phyloP scores from a whole-genome alignment of 257 asterid genomes.

The Rhazya stricta region DNA sequence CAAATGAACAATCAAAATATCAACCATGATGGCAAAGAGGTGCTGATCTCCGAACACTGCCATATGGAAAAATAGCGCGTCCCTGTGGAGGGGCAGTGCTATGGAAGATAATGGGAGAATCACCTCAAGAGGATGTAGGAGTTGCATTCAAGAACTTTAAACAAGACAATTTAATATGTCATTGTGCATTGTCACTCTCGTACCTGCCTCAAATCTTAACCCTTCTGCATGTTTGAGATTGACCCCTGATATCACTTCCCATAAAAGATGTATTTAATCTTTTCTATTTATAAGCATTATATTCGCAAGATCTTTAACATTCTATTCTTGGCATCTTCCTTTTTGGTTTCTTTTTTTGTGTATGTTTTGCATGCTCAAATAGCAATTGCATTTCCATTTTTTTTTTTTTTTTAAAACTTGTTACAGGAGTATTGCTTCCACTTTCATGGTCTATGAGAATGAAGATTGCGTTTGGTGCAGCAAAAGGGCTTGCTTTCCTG shows the following conservation, averaged over 20 bases:
- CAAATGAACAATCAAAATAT: too few relatives aligned
- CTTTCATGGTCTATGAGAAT: slow-evolving; percentile 81
- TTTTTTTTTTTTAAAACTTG: too few relatives aligned
- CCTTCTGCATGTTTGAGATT: background rate
- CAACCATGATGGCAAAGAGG: too few relatives aligned
- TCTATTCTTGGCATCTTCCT: background rate
- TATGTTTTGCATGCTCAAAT: background rate
- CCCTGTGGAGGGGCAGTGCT: too few relatives aligned
- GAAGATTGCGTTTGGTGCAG: slow-evolving; percentile 88
- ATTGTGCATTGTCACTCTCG: background rate
- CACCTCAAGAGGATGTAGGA: too few relatives aligned
- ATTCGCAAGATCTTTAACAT: background rate
- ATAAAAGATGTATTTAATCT: background rate
- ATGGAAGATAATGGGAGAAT: too few relatives aligned
- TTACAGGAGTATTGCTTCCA: slow-evolving; percentile 77
- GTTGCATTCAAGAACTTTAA: background rate
- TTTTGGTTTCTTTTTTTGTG: background rate
- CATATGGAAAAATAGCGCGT: too few relatives aligned
- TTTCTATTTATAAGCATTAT: background rate
- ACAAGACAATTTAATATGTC: background rate
- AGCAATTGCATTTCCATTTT: background rate
- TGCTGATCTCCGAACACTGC: too few relatives aligned
- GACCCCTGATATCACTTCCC: background rate
- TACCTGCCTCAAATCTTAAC: background rate
- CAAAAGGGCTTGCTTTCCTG: slow-evolving; percentile 85